phyloP scores from a whole-genome alignment of 495 filamentous ascomycete species.

The Xylaria palmicola region DNA sequence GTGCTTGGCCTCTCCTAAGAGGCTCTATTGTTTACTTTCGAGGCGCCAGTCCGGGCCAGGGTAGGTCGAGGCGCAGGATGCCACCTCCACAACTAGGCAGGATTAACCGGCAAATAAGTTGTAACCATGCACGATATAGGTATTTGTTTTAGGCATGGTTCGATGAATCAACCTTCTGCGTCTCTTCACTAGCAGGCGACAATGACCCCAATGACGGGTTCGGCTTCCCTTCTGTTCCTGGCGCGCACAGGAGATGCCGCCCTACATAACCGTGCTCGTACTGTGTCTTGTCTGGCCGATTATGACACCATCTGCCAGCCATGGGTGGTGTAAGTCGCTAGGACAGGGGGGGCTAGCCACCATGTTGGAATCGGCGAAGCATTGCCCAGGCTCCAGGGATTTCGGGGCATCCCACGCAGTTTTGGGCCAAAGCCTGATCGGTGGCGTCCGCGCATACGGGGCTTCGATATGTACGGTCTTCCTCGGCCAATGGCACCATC shows the following conservation, averaged over 20 bases:
- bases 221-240: too few species aligned
- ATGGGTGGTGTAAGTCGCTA: not conserved
- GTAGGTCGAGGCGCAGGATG: not conserved
- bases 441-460: not conserved
- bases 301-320: slow-evolving; percentile 6
- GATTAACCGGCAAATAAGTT: too few species aligned
- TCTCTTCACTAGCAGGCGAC: too few species aligned
- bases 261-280: not conserved
- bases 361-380: slow-evolving; percentile 16
- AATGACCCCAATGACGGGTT: too few species aligned
- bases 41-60: not conserved
- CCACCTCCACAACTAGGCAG: not conserved
- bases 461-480: not conserved
- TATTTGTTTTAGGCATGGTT: not conserved
- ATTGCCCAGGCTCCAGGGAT: slow-evolving; percentile 5
- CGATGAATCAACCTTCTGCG: not conserved
- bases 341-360: slow-evolving; percentile 7
- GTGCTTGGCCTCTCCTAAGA: slow-evolving; percentile 4
- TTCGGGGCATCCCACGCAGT: slow-evolving; percentile 3
- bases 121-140: too few species aligned
- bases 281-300: slow-evolving; percentile 5
- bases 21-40: slow-evolving; percentile 2
- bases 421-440: slow-evolving; percentile 5
- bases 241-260: too few species aligned
- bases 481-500: not conserved